A percentile compares a stretch with the other conserved stretches of the same genome.
phyloP scores from a whole-genome alignment of 768 basidiomycete species.

The Termitomyces sp. region DNA sequence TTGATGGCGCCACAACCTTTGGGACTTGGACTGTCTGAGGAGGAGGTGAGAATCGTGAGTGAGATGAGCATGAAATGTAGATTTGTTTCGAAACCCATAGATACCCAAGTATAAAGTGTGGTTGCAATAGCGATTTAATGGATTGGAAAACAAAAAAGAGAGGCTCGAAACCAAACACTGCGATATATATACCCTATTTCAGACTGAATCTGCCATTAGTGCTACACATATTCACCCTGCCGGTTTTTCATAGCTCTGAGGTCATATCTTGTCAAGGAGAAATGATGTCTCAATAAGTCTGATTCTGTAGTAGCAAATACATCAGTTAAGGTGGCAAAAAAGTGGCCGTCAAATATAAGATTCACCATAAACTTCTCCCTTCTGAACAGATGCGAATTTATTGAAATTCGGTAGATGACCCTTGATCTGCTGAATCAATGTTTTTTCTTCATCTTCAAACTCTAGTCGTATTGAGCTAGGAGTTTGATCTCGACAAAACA shows the following conservation, averaged over 20 bases:
- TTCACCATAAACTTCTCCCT: neutral
- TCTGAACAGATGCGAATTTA: neutral
- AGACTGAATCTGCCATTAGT: neutral
- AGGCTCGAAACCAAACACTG: neutral
- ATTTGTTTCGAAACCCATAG: slow-evolving; percentile 4
- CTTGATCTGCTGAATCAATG: neutral
- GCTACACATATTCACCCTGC: neutral
- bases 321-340: neutral
- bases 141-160: neutral
- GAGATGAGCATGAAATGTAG: slow-evolving; percentile 56
- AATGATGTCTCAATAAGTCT: neutral
- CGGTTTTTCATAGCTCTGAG: neutral
- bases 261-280: neutral
- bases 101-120: neutral
- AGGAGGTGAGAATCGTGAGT: slow-evolving; percentile 53
- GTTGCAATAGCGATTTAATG: neutral
- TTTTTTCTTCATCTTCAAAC: neutral
- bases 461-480: neutral
- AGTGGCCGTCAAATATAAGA: neutral
- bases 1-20: slow-evolving; percentile 68
- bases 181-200: neutral
- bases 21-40: slow-evolving; percentile 64
- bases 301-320: neutral
- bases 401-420: neutral
- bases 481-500: neutral